phyloP scores from a whole-genome alignment of 1,284 basidiomycete genomes.

The Cryptococcus sp. region DNA sequence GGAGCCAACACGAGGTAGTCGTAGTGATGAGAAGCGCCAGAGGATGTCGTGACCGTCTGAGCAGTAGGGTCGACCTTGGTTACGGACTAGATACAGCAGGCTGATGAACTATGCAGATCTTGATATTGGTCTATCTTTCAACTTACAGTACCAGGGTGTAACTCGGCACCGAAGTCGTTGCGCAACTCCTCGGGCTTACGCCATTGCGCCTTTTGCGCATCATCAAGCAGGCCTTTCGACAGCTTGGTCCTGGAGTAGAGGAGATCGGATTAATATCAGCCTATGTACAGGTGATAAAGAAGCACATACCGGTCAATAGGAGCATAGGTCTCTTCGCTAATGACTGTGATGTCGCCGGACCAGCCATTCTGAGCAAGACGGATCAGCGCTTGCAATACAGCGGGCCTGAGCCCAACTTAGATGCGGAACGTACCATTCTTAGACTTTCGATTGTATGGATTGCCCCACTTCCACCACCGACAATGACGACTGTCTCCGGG shows the following conservation, averaged over 20 bases:
- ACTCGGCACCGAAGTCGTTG: slow-evolving; percentile 74
- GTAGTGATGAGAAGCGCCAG: slow-evolving; percentile 64
- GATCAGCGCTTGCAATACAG: background rate
- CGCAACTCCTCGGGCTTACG: slow-evolving; percentile 71
- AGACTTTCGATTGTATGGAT: slow-evolving; percentile 80
- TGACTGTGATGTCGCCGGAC: slow-evolving; percentile 71
- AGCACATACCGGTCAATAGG: slow-evolving; percentile 76
- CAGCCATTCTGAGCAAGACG: slow-evolving; percentile 65
- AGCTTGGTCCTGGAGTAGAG: slow-evolving; percentile 70
- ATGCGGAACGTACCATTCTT: slow-evolving; percentile 62
- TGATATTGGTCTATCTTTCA: background rate
- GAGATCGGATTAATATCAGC: slow-evolving; percentile 1
- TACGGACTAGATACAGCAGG: slow-evolving; percentile 58
- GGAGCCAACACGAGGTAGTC: slow-evolving; percentile 72
- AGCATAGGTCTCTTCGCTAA: slow-evolving; percentile 75
- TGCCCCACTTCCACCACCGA: slow-evolving; percentile 79
- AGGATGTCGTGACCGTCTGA: slow-evolving; percentile 65
- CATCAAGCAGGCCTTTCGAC: slow-evolving; percentile 81
- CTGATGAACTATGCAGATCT: background rate
- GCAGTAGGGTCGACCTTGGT: slow-evolving; percentile 65
- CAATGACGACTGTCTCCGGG: slow-evolving; percentile 66
- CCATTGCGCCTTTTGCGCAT: slow-evolving; percentile 74
- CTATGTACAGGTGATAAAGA: background rate
- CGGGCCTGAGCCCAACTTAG: background rate
- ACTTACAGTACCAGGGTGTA: slow-evolving; percentile 67